Conservation (phyloP, 2,329 filamentous ascomycete species). For the Diaporthe vexans region DNA sequence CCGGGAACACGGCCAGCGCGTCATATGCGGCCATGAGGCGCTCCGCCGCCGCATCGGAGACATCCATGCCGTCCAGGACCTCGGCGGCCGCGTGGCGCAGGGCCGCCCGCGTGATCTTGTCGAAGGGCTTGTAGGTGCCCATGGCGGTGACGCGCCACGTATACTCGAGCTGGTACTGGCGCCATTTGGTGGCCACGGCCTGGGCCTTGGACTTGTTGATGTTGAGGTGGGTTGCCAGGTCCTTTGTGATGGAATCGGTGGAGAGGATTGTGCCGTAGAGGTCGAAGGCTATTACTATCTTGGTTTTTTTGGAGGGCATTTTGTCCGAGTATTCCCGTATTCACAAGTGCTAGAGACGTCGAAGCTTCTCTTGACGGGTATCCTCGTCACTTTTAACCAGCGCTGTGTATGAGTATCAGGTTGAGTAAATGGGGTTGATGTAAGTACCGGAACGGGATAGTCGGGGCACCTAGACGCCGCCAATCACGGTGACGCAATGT, state of each 20-base stretch:
- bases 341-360: background rate
- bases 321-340: slow-evolving; percentile 40
- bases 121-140: slow-evolving; percentile 62
- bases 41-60: slow-evolving; percentile 30
- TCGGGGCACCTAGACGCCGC: slow-evolving; percentile 20
- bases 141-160: slow-evolving; percentile 83
- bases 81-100: slow-evolving; percentile 32
- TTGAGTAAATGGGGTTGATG: background rate
- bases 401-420: background rate
- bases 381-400: background rate
- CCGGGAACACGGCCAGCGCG: slow-evolving; percentile 63
- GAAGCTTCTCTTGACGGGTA: background rate
- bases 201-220: slow-evolving; percentile 63
- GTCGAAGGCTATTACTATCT: slow-evolving; percentile 76
- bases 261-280: slow-evolving; percentile 82
- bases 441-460: slow-evolving; percentile 24
- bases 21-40: slow-evolving; percentile 58
- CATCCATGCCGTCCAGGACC: slow-evolving; percentile 62
- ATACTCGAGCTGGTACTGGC: slow-evolving; percentile 81
- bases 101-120: slow-evolving; percentile 27
- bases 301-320: slow-evolving; percentile 47
- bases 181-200: slow-evolving; percentile 72
- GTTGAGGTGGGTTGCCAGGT: slow-evolving; percentile 70
- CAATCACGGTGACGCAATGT: slow-evolving; percentile 38
- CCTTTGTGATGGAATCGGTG: slow-evolving; percentile 75